phyloP scores from a whole-genome alignment of 768 basidiomycete genomes.

The Tephrocybe sp. region DNA sequence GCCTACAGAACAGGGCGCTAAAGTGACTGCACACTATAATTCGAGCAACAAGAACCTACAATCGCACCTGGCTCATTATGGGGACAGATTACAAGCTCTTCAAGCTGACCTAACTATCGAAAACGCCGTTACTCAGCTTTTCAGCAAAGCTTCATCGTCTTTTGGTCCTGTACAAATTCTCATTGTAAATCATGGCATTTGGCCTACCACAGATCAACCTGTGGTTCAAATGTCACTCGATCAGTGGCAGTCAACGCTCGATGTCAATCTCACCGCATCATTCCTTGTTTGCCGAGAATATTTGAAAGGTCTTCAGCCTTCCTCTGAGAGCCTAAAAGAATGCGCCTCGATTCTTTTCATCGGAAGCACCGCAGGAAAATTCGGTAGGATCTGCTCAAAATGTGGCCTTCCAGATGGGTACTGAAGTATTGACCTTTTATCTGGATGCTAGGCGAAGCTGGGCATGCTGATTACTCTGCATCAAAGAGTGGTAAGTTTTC shows the following conservation, averaged over 20 bases:
- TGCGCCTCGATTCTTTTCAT: slow-evolving; percentile 62
- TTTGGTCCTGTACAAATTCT: slow-evolving; percentile 55
- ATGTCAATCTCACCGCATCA: slow-evolving; percentile 61
- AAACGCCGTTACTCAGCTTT: slow-evolving; percentile 47
- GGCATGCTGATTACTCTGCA: slow-evolving; percentile 64
- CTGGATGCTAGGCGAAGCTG: slow-evolving; percentile 41
- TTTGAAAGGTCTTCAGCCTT: slow-evolving; percentile 41
- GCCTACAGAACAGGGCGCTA: slow-evolving; percentile 60
- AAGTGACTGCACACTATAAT: slow-evolving; percentile 72
- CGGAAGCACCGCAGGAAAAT: slow-evolving; percentile 72
- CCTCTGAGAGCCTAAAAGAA: slow-evolving; percentile 39
- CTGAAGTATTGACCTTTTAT: not conserved
- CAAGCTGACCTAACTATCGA: slow-evolving; percentile 64
- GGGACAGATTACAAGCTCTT: slow-evolving; percentile 31
- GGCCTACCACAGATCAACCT: slow-evolving; percentile 40
- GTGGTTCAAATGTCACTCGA: slow-evolving; percentile 56
- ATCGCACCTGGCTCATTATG: slow-evolving; percentile 35
- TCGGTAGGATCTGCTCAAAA: slow-evolving; percentile 33
- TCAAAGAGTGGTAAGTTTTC: slow-evolving; percentile 59
- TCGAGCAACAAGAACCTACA: slow-evolving; percentile 42
- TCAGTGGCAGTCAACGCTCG: slow-evolving; percentile 61
- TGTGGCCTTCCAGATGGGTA: not conserved
- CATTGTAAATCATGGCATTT: slow-evolving; percentile 62
- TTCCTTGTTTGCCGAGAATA: slow-evolving; percentile 70
- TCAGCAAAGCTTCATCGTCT: slow-evolving; percentile 35